phyloP scores from a whole-genome alignment of 2,329 filamentous ascomycete species.

The Cladophialophora yegresii region DNA sequence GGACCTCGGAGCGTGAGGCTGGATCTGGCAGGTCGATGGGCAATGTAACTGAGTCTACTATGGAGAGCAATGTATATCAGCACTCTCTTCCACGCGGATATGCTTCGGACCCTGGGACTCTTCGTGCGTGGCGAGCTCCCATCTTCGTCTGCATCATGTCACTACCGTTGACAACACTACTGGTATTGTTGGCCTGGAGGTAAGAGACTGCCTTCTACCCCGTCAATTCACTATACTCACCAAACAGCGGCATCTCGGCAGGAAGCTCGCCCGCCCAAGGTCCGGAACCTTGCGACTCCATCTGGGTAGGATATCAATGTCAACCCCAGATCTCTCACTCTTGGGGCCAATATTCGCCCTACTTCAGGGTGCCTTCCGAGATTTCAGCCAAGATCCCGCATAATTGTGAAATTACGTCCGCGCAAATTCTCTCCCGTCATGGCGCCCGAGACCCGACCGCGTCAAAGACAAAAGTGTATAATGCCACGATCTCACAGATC shows the following conservation, averaged over 20 bases:
- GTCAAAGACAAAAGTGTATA: slow-evolving; percentile 13
- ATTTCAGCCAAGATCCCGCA: slow-evolving; percentile 1
- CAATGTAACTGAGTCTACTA: not conserved
- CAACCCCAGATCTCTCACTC: slow-evolving; percentile 12
- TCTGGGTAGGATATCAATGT: slow-evolving; percentile 7
- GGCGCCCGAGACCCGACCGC: slow-evolving; percentile 14
- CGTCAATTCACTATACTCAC: not conserved
- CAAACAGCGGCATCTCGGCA: not conserved
- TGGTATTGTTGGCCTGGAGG: slow-evolving; percentile 8
- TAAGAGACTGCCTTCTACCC: not conserved
- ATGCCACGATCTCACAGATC: slow-evolving; percentile 9
- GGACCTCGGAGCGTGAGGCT: not conserved
- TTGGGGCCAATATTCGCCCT: slow-evolving; percentile 16
- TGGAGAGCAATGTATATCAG: slow-evolving; percentile 2
- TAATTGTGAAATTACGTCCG: slow-evolving; percentile 10
- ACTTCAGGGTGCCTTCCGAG: slow-evolving; percentile 13
- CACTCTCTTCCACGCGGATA: not conserved
- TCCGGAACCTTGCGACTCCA: slow-evolving; percentile 4
- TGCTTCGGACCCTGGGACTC: not conserved
- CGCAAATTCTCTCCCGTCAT: slow-evolving; percentile 11
- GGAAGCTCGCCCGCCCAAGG: not conserved
- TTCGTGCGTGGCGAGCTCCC: not conserved
- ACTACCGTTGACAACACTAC: not conserved
- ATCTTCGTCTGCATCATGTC: slow-evolving; percentile 6
- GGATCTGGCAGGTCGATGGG: slow-evolving; percentile 11